phyloP scores from a whole-genome alignment of 805 yeast species.

The Kodamaea lidongshanica region DNA sequence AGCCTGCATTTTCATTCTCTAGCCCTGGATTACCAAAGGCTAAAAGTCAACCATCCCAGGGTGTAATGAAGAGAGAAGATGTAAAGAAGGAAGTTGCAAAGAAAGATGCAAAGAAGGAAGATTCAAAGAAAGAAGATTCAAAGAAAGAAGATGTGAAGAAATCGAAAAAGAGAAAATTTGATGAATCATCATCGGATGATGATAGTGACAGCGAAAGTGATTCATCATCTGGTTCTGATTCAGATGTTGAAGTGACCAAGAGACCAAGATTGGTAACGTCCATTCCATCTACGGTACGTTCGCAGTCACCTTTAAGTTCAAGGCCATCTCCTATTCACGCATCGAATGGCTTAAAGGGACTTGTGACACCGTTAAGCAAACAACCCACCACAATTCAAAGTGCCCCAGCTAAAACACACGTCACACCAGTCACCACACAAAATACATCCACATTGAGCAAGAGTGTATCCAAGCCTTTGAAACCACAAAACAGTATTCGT shows the following conservation, averaged over 20 bases:
- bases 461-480: slow-evolving; percentile 4
- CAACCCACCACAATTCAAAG: slow-evolving; percentile 1
- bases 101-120: slow-evolving; percentile 1
- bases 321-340: slow-evolving; percentile 1
- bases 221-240: slow-evolving; percentile 17
- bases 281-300: slow-evolving; percentile 6
- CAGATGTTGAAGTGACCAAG: slow-evolving; percentile 10
- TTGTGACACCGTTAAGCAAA: slow-evolving; percentile 1
- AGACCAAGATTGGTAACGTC: slow-evolving; percentile 18
- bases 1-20: slow-evolving; percentile 11
- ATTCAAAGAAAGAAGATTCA: background rate
- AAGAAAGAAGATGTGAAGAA: slow-evolving; percentile 8
- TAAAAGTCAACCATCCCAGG: too few species aligned
- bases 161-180: slow-evolving; percentile 9
- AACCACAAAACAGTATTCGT: slow-evolving; percentile 1
- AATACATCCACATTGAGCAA: slow-evolving; percentile 2
- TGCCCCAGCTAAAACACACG: slow-evolving; percentile 7
- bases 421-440: background rate
- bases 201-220: slow-evolving; percentile 16
- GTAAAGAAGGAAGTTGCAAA: too few species aligned
- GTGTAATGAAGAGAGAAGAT: too few species aligned
- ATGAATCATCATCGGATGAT: slow-evolving; percentile 12
- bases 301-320: slow-evolving; percentile 7
- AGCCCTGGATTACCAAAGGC: background rate
- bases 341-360: background rate